Base-by-base conservation (phyloP, 164 flowering plant species). In the Magnolia officinalis region DNA sequence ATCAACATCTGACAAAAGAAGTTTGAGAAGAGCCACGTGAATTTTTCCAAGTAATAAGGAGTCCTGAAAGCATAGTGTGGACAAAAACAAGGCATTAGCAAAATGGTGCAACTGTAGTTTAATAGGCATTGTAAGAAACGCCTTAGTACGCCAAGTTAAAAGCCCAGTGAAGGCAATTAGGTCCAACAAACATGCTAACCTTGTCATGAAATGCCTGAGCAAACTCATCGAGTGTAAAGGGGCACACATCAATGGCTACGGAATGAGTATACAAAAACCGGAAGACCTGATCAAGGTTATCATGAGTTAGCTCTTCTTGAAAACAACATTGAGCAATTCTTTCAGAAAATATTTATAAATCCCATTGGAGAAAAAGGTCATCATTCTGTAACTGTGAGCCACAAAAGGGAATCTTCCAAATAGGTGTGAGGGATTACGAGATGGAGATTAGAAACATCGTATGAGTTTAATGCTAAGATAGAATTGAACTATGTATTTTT, bases 151-250 rank as follows among this genome's bases (percentile, higher is more conserved):
- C 72, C 51, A 37, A 52, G 55, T 24, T 8, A 58, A 45, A 58
- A 58, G 14, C 31, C 68, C 58, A 50, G 50, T n/a, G 14, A 71
- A 70, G 50, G 14, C 23, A 23, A 8, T 26, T 23, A 21, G 31
- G 59, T 67, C 21, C 0, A 66, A 52, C 76, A 55, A 6, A 45
- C 18, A 50, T 72, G 75, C 74, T 76, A 26, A 92, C 99, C 97
- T 92, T 89, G 72, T 92, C 94, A 85, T 86, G 89, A 85, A 96
- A 96, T 84, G 98, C 92, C 80, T 87, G 92, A 73, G 90, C 92
- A 86, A 96, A 89, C 86, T 92, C 97, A 84, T 96, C 97, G 21
- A 96, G 81, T 50, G 96, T 96, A 78, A 96, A 96, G 20, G 90
- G 81, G 75, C 79, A 66, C n/a, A 90, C 67, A 63, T 88, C 85